Percentiles rank a stretch among this genome's conserved stretches.
phyloP scores from a whole-genome alignment of 805 yeast genomes.

The Candida taoyuanica region DNA sequence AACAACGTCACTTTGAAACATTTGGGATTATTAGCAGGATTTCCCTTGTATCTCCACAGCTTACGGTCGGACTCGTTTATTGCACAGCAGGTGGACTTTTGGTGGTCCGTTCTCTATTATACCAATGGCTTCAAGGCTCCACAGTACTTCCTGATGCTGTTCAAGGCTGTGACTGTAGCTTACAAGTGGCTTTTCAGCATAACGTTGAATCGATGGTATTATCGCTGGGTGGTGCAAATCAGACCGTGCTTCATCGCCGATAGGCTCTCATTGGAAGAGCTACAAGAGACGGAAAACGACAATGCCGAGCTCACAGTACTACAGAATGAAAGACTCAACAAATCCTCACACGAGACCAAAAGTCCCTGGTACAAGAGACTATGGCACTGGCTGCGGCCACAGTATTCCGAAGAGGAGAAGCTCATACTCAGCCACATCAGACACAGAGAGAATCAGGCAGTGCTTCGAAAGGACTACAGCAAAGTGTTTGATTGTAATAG shows the following conservation, averaged over 20 bases:
- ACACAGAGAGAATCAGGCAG: background rate
- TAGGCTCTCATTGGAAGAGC: constrained; percentile 13
- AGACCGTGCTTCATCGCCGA: constrained; percentile 34
- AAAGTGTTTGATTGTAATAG: constrained; percentile 4
- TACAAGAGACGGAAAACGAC: constrained; percentile 3
- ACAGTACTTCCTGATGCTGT: constrained; percentile 9
- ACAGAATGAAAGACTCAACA: too few species aligned
- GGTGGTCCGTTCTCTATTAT: background rate
- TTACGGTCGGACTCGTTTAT: constrained; percentile 19
- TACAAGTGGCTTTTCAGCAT: constrained; percentile 20
- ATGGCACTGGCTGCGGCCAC: constrained; percentile 5
- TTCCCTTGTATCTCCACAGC: constrained; percentile 29
- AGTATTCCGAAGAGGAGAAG: constrained; percentile 4
- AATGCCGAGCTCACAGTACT: too few species aligned
- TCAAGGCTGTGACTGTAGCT: constrained; percentile 11
- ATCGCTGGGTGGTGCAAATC: constrained; percentile 29
- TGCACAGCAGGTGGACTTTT: constrained; percentile 21
- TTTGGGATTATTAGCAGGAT: constrained; percentile 21
- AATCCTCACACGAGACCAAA: too few species aligned
- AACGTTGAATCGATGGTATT: constrained; percentile 32
- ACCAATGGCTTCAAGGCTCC: constrained; percentile 4
- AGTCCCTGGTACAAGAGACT: constrained; percentile 6
- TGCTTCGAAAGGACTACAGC: constrained; percentile 1
- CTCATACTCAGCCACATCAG: background rate
- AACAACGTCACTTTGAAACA: constrained; percentile 11